Base-by-base conservation (phyloP, 1,284 basidiomycete species). In the Volvariella volvacea region DNA sequence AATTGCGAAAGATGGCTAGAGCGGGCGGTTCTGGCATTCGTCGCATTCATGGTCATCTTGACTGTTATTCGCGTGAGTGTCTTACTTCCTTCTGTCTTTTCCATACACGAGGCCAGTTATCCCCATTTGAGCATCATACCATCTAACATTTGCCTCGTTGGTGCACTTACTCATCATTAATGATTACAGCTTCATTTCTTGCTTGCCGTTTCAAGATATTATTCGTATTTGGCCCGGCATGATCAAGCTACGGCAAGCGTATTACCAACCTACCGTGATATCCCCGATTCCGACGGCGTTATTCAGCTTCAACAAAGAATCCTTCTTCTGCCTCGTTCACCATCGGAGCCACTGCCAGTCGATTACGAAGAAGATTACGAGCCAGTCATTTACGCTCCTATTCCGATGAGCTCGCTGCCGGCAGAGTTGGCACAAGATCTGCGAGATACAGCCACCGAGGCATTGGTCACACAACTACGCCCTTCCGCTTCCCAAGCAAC, bases 1-100 rank as follows among this genome's bases (percentile, higher is more conserved):
- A 87, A 86, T 53, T 88, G 84, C 55, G 85, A 88, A 55, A 71
- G 73, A 46, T 87, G 83, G 83, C 72, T 87, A 41, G 83, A 83
- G 57, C 70, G 77, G 25, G 82, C 75, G 12, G 71, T 81, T 22
- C 60, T 82, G 46, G 78, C 65, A 0, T 66, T 76, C 30, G 65
- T 83, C 38, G 74, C 70, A 1, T 57, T 80, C 45, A 72, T 82
- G 62, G 68, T 78, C 38, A 63, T 87, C 25, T 57, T 83, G 46
- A 74, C 83, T 43, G 71, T 84, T 52, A 62, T 84, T 47, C 68
- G 83, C 51, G 84, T 88, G 57, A 62, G 77, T 61, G 61, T 31
- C 46, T 30, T 44, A 21, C 41, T 42, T 34, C 44, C 17, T 4
- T 40, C 8, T 46, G 43, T 49, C 21, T 45, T 43, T 30, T 25